Evolutionary conservation across 2,329 filamentous ascomycete species (phyloP).

Genomic region (Penicillium digitatum): DNA sequence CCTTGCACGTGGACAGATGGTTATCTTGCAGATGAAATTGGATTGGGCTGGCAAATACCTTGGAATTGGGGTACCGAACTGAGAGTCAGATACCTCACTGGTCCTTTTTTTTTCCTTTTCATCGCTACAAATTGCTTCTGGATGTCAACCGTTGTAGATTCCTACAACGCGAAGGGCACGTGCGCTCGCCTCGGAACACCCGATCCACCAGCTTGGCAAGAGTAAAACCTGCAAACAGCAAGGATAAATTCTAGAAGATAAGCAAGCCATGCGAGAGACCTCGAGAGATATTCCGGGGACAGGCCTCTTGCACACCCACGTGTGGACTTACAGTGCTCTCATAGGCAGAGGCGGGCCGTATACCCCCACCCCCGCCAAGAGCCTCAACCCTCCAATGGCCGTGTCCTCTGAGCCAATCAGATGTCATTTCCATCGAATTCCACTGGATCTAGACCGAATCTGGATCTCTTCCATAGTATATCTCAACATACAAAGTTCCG

Average conservation of each 20-base stretch:
- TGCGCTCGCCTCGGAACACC: neutral
- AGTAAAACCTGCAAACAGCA: neutral
- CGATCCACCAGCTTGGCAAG: neutral
- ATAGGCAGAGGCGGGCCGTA: slow-evolving; percentile 16
- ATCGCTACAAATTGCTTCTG: neutral
- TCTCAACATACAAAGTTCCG: neutral
- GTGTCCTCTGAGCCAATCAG: neutral
- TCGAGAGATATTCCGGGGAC: neutral
- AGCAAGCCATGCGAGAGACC: neutral
- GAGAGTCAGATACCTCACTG: neutral
- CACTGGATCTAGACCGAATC: slow-evolving; percentile 1
- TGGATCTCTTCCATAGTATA: neutral
- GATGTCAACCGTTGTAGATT: neutral
- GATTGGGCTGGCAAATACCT: neutral
- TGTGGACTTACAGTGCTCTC: slow-evolving; percentile 6
- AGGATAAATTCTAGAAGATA: neutral
- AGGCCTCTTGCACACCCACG: slow-evolving; percentile 10
- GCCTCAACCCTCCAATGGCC: slow-evolving; percentile 1
- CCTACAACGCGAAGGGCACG: neutral
- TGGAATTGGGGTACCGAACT: neutral
- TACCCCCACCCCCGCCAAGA: slow-evolving; percentile 16
- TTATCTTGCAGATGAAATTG: neutral
- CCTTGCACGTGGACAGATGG: neutral
- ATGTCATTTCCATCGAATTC: neutral
- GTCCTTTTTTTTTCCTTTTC: neutral